Evolutionary conservation across 2,329 filamentous ascomycete species (phyloP), one percentile per base, ranked within the genome.

Genomic region (Aspergillus sp.): DNA sequence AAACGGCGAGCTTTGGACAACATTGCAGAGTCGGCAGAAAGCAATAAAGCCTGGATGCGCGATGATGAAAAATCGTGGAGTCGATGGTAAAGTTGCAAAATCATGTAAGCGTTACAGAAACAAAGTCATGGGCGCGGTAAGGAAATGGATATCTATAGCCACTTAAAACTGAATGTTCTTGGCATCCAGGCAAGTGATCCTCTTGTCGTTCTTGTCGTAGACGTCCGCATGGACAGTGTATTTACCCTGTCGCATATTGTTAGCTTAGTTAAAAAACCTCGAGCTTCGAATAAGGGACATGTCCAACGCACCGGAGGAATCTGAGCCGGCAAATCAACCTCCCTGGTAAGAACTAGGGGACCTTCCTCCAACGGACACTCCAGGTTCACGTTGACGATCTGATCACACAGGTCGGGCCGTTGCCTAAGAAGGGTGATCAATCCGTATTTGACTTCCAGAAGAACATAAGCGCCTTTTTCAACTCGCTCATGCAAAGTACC

Each of bases 151-250:
- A 25, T 45, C 12, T 15, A n/a, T 51, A 11, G 17, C 6, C 40
- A 37, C 15, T 52, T 70, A 64, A 57, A 76, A 74, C 55, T 69
- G 55, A 41, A 76, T 74, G 57, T 72, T 62, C 17, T 76, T 63
- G 59, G 92, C 92, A 56, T 88, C 88, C 70, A 99, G 82, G 78
- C 95, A 99, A 59, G 93, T 96, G 63, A 99, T 89, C 70, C 86
- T 87, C 63, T 87, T 81, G 57, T 84, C 81, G 52, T 96, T 87
- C 60, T 80, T 82, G 65, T 85, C 91, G 76, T 86, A 89, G 49
- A 96, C 93, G 71, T 98, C 90, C 43, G 93, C 95, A 40, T 88
- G 78, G 37, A 99, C 95, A 17, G 84, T 90, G 83, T 97, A 99
- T 70, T 87, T 93, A 72, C 93, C 95, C 91, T 95, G 63, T 43